Conservation (phyloP, 106 monocot species). For the Dendrobium catenatum region DNA sequence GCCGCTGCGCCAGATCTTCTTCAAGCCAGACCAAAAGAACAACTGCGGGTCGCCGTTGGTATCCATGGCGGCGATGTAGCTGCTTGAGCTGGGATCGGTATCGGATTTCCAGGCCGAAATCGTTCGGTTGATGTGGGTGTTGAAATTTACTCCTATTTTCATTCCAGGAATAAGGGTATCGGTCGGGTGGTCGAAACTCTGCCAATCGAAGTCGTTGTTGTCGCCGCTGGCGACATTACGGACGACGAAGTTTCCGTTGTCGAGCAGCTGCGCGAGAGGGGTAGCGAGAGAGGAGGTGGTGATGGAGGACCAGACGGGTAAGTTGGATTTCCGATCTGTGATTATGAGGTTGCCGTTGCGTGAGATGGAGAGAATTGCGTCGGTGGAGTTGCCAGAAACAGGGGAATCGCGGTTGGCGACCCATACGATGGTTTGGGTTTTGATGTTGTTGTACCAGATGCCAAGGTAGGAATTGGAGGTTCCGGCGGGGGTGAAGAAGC, state of each 20-base stretch:
- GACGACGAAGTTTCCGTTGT: conserved; percentile 24
- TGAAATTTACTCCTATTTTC: not conserved
- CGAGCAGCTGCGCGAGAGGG: not conserved
- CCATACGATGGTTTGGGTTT: not conserved
- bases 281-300: not conserved
- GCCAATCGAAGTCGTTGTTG: not conserved
- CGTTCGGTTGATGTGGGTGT: not conserved
- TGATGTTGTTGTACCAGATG: conserved; percentile 9
- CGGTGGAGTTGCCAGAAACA: not conserved
- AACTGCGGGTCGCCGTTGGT: conserved; percentile 3
- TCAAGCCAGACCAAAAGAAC: conserved; percentile 6
- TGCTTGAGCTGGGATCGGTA: not conserved
- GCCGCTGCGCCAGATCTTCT: not conserved
- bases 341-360: not conserved
- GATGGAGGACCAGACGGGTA: not conserved
- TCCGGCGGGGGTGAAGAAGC: conserved; percentile 30
- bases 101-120: not conserved
- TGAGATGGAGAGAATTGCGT: not conserved
- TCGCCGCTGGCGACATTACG: not conserved
- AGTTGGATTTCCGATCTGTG: not conserved
- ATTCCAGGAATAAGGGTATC: not conserved
- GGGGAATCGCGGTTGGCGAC: conserved; percentile 9
- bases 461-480: not conserved
- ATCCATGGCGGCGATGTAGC: not conserved
- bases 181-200: conserved; percentile 3